Evolutionary conservation across 192 early-diverging fungal species (phyloP).

Genomic region (Entomortierella chlamydospora): DNA sequence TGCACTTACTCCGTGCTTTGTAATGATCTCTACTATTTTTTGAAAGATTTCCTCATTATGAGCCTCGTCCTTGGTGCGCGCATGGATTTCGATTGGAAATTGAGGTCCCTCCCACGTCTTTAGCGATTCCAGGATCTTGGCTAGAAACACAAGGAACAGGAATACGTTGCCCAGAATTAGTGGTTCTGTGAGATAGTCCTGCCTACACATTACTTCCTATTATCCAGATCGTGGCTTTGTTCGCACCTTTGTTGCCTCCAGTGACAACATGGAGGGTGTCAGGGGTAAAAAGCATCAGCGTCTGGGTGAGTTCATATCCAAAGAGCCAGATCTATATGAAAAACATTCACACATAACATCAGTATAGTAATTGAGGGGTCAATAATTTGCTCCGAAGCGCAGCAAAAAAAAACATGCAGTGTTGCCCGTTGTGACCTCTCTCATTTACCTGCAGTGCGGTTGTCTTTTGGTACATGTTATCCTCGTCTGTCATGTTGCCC

Average conservation of each 20-base stretch:
- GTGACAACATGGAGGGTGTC: constrained; percentile 84
- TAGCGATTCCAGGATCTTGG: constrained; percentile 72
- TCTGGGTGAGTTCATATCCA: constrained; percentile 92
- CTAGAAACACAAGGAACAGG: too few relatives aligned
- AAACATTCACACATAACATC: not conserved
- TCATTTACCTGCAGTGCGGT: constrained; percentile 70
- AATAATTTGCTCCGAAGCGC: not conserved
- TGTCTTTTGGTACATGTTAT: constrained; percentile 79
- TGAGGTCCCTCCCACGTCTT: constrained; percentile 64
- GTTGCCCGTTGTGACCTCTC: not conserved
- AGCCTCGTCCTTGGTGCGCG: constrained; percentile 78
- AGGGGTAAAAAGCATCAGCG: constrained; percentile 79
- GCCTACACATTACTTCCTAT: too few relatives aligned
- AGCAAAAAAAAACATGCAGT: not conserved
- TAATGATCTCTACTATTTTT: constrained; percentile 65
- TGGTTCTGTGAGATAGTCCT: too few relatives aligned
- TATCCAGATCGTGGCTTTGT: not conserved
- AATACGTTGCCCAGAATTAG: too few relatives aligned
- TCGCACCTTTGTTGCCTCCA: constrained; percentile 82
- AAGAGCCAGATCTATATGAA: constrained; percentile 86
- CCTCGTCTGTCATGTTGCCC: constrained; percentile 72
- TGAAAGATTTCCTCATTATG: constrained; percentile 77
- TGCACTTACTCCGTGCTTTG: constrained; percentile 47
- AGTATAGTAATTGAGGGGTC: not conserved
- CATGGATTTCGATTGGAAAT: constrained; percentile 81